Evolutionary conservation across 2,329 filamentous ascomycete genomes (phyloP).

Genomic region (Dactylellina sp.): DNA sequence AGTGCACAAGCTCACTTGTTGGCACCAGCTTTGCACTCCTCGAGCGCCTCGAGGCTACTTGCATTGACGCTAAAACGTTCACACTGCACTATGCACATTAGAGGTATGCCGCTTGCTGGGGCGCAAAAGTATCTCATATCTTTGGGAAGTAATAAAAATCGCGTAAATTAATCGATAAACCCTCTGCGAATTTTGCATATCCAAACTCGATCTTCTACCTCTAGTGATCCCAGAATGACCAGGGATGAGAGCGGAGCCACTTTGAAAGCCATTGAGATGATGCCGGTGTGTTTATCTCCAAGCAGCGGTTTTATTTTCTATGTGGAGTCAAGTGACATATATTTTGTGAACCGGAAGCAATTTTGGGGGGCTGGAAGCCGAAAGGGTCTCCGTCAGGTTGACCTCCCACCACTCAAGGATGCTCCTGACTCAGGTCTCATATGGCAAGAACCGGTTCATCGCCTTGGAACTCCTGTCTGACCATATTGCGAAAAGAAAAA

Average conservation of each 20-base stretch:
- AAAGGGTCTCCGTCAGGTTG: constrained; percentile 3
- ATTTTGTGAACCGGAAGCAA: background rate
- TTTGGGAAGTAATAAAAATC: constrained; percentile 5
- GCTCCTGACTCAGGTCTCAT: constrained; percentile 2
- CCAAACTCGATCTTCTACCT: background rate
- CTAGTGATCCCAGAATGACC: background rate
- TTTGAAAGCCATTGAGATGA: too few species aligned
- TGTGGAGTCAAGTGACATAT: background rate
- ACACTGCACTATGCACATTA: background rate
- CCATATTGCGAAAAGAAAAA: background rate
- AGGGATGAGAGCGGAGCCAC: too few species aligned
- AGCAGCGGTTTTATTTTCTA: background rate
- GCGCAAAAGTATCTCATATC: too few species aligned
- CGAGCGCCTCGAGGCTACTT: too few species aligned
- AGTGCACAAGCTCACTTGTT: constrained; percentile 23
- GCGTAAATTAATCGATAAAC: constrained; percentile 51
- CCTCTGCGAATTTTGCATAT: constrained; percentile 17
- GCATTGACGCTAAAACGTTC: constrained; percentile 35
- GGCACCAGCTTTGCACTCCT: constrained; percentile 46
- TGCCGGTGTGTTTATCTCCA: background rate
- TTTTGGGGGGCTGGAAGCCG: background rate
- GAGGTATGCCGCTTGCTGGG: too few species aligned
- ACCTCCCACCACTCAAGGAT: background rate
- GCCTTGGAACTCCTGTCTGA: background rate
- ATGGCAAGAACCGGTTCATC: background rate